Base-by-base conservation (phyloP, 495 filamentous ascomycete species). In the Daldinia childiae region DNA sequence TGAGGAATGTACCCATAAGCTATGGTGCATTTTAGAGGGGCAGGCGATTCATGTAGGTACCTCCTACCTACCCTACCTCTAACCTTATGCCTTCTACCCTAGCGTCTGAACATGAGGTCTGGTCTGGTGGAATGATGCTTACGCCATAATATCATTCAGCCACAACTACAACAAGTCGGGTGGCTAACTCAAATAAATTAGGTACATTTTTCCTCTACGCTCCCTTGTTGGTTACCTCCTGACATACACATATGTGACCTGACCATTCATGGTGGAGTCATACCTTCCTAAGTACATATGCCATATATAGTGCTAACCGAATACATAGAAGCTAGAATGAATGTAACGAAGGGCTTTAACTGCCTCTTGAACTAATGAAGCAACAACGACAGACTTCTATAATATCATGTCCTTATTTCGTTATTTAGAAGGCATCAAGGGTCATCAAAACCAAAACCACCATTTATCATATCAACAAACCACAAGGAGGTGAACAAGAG, bases 201-300 rank as follows among this genome's bases (percentile, higher is more conserved):
- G n/a, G 8, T 27, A 15, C 21, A 26, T 30, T 30, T 30, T 30
- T 30, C 29, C 6, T 27, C 4, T n/a, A n/a, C n/a, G n/a, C 19
- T 45, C 17, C 41, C 21, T 66, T 21, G 54, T 66, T 32, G 61
- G 61, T 50, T 60, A 26, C 68, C 68, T 64, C 62, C 39, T 52
- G 29, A 43, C 27, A 26, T 36, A 34, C 3, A 38, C 7, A 11
- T 15, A n/a, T 4, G 50, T 15, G 11, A 56, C 19, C 17, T 24
- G n/a, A 15, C 2, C 14, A 14, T 36, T 24, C 21, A 24, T 12
- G 3, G 19, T 19, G 19, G 17, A 48, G 43, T 12, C 43, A 48
- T 48, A 2, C 43, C 19, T 24, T 48, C 19, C 19, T 48, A 48
- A 48, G 43, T 48, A 19, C 19, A 48, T 48, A 48, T 19, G 12